phyloP scores from a whole-genome alignment of 306 rosid species.

The Trichosanthes truncata region DNA sequence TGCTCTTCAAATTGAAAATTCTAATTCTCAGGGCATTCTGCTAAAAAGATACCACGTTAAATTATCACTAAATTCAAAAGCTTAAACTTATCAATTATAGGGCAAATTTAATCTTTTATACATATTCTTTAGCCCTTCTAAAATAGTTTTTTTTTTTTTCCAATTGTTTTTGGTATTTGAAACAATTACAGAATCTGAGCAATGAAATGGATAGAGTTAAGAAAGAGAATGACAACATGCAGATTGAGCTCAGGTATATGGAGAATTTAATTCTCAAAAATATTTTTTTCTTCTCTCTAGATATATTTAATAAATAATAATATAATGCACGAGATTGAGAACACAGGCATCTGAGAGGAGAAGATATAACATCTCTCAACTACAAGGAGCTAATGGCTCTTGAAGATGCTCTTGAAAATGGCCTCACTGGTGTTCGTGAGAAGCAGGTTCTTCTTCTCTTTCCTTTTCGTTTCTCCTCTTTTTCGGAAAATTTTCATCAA shows the following conservation, averaged over 20 bases:
- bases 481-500: neutral
- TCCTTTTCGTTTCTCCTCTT: neutral
- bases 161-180: neutral
- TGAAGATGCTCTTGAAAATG: constrained; percentile 62
- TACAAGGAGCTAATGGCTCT: constrained; percentile 56
- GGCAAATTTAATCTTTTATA: too few relatives aligned
- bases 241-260: constrained; percentile 59
- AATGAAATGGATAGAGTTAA: constrained; percentile 72
- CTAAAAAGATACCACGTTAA: neutral
- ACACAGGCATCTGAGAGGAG: constrained; percentile 79
- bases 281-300: neutral
- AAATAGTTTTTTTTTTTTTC: neutral
- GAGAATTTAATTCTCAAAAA: neutral
- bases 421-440: constrained; percentile 44
- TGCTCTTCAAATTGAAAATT: too few relatives aligned
- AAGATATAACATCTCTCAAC: constrained; percentile 62
- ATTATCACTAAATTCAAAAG: too few relatives aligned
- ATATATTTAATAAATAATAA: neutral
- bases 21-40: too few relatives aligned
- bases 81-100: too few relatives aligned
- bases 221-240: constrained; percentile 89
- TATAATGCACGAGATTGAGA: neutral
- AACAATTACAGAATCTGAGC: constrained; percentile 54
- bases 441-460: constrained; percentile 32
- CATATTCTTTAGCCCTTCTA: neutral